Percentiles rank a stretch among this genome's conserved stretches.
Conservation (phyloP, 495 filamentous ascomycete genomes). For the Tuber calosporum region DNA sequence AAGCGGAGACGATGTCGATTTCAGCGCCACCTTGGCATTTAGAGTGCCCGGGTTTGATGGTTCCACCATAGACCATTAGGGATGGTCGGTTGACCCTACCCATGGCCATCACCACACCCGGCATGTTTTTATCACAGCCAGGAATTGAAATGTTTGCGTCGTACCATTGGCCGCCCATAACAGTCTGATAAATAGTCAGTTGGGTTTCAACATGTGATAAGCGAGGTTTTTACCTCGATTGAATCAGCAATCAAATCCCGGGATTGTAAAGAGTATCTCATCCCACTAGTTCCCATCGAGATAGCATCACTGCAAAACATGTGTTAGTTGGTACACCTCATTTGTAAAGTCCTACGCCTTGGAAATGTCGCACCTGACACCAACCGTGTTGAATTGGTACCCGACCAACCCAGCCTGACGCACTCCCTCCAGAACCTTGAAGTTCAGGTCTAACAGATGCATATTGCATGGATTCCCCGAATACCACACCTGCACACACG, state of each 20-base stretch:
- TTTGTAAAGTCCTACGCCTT: not conserved
- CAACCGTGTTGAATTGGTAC: slow-evolving; percentile 96
- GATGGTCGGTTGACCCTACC: slow-evolving; percentile 86
- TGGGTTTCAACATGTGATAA: not conserved
- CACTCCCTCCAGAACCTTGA: slow-evolving; percentile 77
- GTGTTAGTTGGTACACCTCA: not conserved
- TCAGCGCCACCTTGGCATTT: slow-evolving; percentile 62
- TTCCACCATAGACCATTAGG: slow-evolving; percentile 95
- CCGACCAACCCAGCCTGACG: slow-evolving; percentile 68
- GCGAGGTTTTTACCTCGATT: slow-evolving; percentile 54
- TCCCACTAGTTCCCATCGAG: slow-evolving; percentile 75
- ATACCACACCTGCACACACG: slow-evolving; percentile 53
- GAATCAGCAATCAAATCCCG: slow-evolving; percentile 94
- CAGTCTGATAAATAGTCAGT: slow-evolving; percentile 60
- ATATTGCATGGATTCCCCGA: slow-evolving; percentile 98
- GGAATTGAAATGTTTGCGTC: slow-evolving; percentile 96
- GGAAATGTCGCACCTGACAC: slow-evolving; percentile 63
- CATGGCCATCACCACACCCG: slow-evolving; percentile 96
- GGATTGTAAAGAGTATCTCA: slow-evolving; percentile 91
- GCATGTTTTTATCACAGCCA: slow-evolving; percentile 99
- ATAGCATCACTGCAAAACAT: slow-evolving; percentile 52
- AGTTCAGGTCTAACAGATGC: slow-evolving; percentile 85
- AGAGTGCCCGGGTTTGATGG: slow-evolving; percentile 83
- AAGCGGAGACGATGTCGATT: slow-evolving; percentile 93
- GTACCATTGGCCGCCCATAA: slow-evolving; percentile 99